Evolutionary conservation across 2,329 filamentous ascomycete species (phyloP).

Genomic region (Diplodia sapinea): DNA sequence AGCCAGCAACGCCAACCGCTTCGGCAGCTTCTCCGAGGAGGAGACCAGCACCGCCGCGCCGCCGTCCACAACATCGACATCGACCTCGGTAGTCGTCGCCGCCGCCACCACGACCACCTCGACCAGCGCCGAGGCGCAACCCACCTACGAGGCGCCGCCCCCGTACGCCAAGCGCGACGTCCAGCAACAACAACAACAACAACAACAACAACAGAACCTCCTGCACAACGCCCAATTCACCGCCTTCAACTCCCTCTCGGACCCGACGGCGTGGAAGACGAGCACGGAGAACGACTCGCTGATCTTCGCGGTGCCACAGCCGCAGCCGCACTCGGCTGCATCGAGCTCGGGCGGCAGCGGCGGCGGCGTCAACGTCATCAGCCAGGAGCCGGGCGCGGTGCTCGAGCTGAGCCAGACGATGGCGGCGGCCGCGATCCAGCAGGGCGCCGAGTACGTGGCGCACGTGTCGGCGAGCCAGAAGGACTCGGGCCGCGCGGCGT

Average conservation of each 20-base stretch:
- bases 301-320: conserved; percentile 34
- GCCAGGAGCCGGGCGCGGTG: conserved; percentile 35
- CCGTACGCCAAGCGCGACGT: conserved; percentile 26
- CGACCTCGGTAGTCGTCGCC: conserved; percentile 26
- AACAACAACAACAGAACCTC: conserved; percentile 34
- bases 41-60: not conserved
- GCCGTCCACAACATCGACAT: not conserved
- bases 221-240: conserved; percentile 41
- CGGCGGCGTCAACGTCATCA: conserved; percentile 36
- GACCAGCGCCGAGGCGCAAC: no score
- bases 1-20: not conserved
- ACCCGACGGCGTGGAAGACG: conserved; percentile 38
- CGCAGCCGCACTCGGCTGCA: not conserved
- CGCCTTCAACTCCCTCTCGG: not conserved
- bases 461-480: conserved; percentile 38
- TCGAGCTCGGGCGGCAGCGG: not conserved
- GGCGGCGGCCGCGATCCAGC: conserved; percentile 27
- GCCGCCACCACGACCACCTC: conserved; percentile 33
- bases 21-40: not conserved
- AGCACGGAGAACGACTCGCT: conserved; percentile 33
- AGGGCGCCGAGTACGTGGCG: not conserved
- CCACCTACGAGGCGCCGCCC: not conserved
- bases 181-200: no score
- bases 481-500: conserved; percentile 35
- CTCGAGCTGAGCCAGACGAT: conserved; percentile 39